Percentiles rank a stretch among this genome's conserved stretches.
These are phyloP conservation scores for Podaxis sp. DNA, from an alignment of 768 basidiomycete species.

Conservation along the genomic window DNA sequence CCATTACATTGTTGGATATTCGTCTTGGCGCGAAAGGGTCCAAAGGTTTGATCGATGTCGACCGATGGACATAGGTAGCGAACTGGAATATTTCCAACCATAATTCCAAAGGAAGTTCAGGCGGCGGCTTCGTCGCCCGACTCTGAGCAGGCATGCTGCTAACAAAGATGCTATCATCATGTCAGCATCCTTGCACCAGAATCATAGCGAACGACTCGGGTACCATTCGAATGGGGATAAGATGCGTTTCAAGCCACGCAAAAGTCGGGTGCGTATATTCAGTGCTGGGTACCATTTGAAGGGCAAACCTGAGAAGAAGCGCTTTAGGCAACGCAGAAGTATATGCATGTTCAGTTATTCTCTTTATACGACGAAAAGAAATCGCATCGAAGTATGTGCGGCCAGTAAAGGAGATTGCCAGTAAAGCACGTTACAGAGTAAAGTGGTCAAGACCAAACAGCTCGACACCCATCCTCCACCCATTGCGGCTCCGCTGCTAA, in stretches of 20 bases:
- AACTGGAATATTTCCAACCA: slow-evolving; percentile 59
- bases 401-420: not conserved
- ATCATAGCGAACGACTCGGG: slow-evolving; percentile 1
- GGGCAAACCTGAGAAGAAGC: not conserved
- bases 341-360: slow-evolving; percentile 1
- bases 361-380: not conserved
- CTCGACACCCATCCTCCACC: not conserved
- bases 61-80: slow-evolving; percentile 45
- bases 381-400: not conserved
- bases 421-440: not conserved
- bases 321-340: slow-evolving; percentile 13
- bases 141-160: slow-evolving; percentile 12
- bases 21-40: slow-evolving; percentile 45
- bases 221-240: slow-evolving; percentile 17
- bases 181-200: slow-evolving; percentile 15
- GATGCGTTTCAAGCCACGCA: slow-evolving; percentile 8
- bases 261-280: slow-evolving; percentile 7
- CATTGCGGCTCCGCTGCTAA: slow-evolving; percentile 3
- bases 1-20: slow-evolving; percentile 42
- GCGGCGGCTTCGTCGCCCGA: slow-evolving; percentile 22
- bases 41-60: slow-evolving; percentile 40
- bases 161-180: slow-evolving; percentile 24
- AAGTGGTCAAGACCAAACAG: not conserved
- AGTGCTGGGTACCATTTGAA: not conserved
- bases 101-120: slow-evolving; percentile 46